These are phyloP conservation scores for Cladosporium sp. DNA, from an alignment of 2,329 filamentous ascomycete genomes.

Conservation along the genomic window DNA sequence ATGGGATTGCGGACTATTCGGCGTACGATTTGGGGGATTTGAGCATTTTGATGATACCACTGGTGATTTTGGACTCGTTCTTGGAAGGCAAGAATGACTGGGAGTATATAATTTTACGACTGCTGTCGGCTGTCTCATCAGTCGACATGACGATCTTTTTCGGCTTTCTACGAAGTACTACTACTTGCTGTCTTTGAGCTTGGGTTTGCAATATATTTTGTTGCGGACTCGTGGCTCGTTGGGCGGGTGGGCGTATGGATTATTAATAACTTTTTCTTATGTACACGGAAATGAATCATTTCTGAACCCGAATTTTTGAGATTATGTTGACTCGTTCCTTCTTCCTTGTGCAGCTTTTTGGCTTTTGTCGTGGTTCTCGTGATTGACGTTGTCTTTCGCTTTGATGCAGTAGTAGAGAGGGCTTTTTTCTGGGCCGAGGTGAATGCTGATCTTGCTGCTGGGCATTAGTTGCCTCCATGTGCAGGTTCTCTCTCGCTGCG, in stretches of 20 bases:
- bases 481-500: too few species aligned
- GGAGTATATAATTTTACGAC: not conserved
- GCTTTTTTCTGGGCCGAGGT: too few species aligned
- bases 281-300: not conserved
- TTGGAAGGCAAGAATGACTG: not conserved
- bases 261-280: not conserved
- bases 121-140: not conserved
- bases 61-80: not conserved
- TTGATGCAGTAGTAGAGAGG: too few species aligned
- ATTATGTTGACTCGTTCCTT: too few species aligned
- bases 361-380: too few species aligned
- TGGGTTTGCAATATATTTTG: not conserved
- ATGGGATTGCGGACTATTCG: not conserved
- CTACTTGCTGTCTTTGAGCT: too few species aligned
- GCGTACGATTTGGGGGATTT: not conserved
- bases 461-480: too few species aligned
- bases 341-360: too few species aligned
- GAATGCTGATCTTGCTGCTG: too few species aligned
- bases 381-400: too few species aligned
- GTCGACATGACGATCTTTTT: too few species aligned
- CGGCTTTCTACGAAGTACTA: not conserved
- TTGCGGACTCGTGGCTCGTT: not conserved
- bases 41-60: not conserved
- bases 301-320: too few species aligned
- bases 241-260: not conserved